Base-by-base conservation (phyloP, 2,329 filamentous ascomycete genomes). In the Triangularia verruculosa region DNA sequence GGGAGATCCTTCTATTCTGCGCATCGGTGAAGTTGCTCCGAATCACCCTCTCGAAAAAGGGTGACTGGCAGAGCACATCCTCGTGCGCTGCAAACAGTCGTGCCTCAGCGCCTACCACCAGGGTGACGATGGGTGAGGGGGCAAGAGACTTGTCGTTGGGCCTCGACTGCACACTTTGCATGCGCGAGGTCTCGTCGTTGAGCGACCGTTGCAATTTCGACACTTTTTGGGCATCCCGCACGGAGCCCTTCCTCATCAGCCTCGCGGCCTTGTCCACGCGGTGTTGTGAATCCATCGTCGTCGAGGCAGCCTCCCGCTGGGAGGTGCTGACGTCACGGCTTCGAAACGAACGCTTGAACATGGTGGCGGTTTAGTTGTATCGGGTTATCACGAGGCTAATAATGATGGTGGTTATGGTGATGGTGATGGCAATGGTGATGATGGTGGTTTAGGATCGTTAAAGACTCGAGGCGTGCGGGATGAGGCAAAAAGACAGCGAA, bases 1-100 rank as follows among this genome's bases (percentile, higher is more conserved):
- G 90, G 82, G 82, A 90, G 82, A 86, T 89, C 78, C 86, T 92
- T 86, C 86, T 91, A 86, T 82, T 91, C 88, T 84, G 87, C 80
- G 79, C 84, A 75, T 90, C 89, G 77, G 89, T 85, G 80, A 89
- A 90, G 76, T 89, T 86, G 74, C 86, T 86, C 73, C 86, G 87
- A 73, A 92, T 85, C 71, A 87, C 85, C 73, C 86, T 83, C 71
- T 87, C 84, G 78, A 97, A 96, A 78, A 91, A 96, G 70, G 92
- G 89, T 75, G 92, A 94, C 78, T 91, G 87, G 74, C 86, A 87
- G 69, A 97, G 87, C 73, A 97, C 89, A 79, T 97, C 91, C 83
- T 97, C 92, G 79, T 97, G 93, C 74, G 93, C 93, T 72, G 93
- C 93, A 83, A 97, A 97, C 77, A 97, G 84, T 73, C 93, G 90